Conservation (phyloP, 2,329 filamentous ascomycete species). For the Exophiala alcalophila region DNA sequence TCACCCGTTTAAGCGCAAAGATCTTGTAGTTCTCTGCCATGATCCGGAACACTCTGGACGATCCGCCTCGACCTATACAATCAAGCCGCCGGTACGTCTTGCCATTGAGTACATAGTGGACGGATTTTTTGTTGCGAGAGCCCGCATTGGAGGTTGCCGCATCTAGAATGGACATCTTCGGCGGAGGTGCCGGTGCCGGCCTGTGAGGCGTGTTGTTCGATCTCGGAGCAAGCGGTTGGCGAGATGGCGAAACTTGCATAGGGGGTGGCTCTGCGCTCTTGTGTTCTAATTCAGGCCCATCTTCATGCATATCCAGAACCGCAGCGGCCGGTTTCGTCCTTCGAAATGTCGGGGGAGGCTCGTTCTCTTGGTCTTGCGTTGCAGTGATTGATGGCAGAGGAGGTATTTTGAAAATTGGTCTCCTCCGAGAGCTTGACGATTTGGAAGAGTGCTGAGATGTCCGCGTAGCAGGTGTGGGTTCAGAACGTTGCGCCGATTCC, state of each 20-base stretch:
- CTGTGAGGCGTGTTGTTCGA: slow-evolving; percentile 72
- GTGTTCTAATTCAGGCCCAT: slow-evolving; percentile 35
- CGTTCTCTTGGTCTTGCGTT: slow-evolving; percentile 78
- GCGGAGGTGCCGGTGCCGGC: slow-evolving; percentile 72
- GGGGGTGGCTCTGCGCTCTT: slow-evolving; percentile 44
- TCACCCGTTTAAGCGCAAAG: slow-evolving; percentile 89
- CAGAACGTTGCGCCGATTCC: slow-evolving; percentile 32
- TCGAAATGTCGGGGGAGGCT: slow-evolving; percentile 68
- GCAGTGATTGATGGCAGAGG: slow-evolving; percentile 59
- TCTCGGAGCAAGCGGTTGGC: slow-evolving; percentile 51
- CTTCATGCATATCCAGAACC: slow-evolving; percentile 57
- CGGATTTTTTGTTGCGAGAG: slow-evolving; percentile 70
- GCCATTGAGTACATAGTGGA: slow-evolving; percentile 85
- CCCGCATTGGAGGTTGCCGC: slow-evolving; percentile 81
- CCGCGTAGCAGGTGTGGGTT: slow-evolving; percentile 41
- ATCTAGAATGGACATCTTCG: slow-evolving; percentile 96
- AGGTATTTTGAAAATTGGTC: slow-evolving; percentile 59
- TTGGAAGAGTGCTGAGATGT: slow-evolving; percentile 41
- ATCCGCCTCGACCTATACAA: slow-evolving; percentile 86
- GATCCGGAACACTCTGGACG: slow-evolving; percentile 90
- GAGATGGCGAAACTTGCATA: slow-evolving; percentile 41
- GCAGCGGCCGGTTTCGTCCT: slow-evolving; percentile 56
- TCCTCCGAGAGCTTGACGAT: slow-evolving; percentile 42
- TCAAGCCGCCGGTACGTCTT: slow-evolving; percentile 88
- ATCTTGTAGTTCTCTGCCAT: slow-evolving; percentile 97